Base-by-base conservation (phyloP, 257 asterid species). In the Scutellaria barbata region DNA sequence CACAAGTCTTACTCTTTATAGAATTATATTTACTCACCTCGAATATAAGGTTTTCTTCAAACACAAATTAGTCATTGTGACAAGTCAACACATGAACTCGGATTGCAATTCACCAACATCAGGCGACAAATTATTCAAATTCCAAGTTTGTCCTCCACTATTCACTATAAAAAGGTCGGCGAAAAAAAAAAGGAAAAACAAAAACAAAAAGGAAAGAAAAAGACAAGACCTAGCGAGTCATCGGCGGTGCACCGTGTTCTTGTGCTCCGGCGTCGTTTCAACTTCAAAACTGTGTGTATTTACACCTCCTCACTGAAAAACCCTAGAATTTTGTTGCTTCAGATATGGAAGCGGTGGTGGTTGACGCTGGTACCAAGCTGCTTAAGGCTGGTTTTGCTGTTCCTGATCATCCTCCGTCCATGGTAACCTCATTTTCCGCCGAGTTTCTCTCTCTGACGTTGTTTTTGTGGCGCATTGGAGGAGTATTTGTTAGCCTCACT, bases 321-420 rank as follows among this genome's bases (percentile, higher is more conserved):
- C 76, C 64, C 51, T 12, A 50, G 18, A 50, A 13, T 37, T 43
- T 16, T 1, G 2, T 67, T 57, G 59, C 20, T 20, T 59, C 17
- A 68, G 76, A 11, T 47, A 94, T 94, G 99, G 97, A 94, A 85
- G 95, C 99, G 11, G 96, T 88, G 76, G 99, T 94, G 58, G 86
- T 94, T 35, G 99, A 94, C 74, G 90, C 88, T 39, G 99, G 99
- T 50, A 74, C 90, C 50, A 86, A 89, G 75, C 77, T 91, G 62
- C 92, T 94, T 69, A 94, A 94, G 81, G 92, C 96, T 66, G 99
- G 99, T 39, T 94, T 89, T 25, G 90, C 97, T 52, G 85, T 85
- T 61, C 99, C 99, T 10, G 99, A 94, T 77, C 96, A 91, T 74
- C 90, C 97, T 63, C 99, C 99, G 69, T 79, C 99, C n/a, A 79